Base-by-base conservation (phyloP, 768 basidiomycete species). In the Gloeostereum incarnatum region DNA sequence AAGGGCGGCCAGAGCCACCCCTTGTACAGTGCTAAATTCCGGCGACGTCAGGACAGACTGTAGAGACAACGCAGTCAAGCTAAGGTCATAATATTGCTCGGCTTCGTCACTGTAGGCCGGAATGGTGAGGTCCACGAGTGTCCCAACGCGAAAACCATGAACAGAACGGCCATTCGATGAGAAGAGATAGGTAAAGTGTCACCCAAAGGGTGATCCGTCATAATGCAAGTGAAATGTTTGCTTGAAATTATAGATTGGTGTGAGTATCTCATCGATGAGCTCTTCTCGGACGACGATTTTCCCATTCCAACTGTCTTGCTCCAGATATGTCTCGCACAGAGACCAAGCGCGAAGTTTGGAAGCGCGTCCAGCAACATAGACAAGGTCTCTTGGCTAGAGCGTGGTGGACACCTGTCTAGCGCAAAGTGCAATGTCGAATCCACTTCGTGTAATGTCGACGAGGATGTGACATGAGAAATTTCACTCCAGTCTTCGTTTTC, bases 101-200 rank as follows among this genome's bases (percentile, higher is more conserved):
- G 33, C 33, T 34, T 34, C 33, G 19, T 13, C 8, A 20, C 33
- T 34, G 33, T 34, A n/a, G 13, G 33, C 33, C 16, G 19, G 19
- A 24, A 24, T 3, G 20, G 23, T 36, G 19, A 25, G 13, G 19
- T 36, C 35, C 13, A 36, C 35, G 17, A 36, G 18, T 11, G 20
- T 20, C 13, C 35, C 35, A 24, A 36, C 4, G 35, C 22, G 22
- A 36, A 24, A 17, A 36, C 35, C 35, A 36, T 21, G 3, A 36
- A 36, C 19, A 36, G 8, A 4, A 34, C n/a, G 4, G 33, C 33
- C 3, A 34, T 4, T 4, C 19, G 14, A 20, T 34, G 33, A 20
- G 33, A 4, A 9, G 33, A 34, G 17, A 30, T 13, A 4, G 29
- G n/a, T n/a, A n/a, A n/a, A n/a, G n/a, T n/a, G n/a, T n/a, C n/a